Evolutionary conservation across 192 early-diverging fungal genomes (phyloP).

Genomic region (Gonapodya prolifera): DNA sequence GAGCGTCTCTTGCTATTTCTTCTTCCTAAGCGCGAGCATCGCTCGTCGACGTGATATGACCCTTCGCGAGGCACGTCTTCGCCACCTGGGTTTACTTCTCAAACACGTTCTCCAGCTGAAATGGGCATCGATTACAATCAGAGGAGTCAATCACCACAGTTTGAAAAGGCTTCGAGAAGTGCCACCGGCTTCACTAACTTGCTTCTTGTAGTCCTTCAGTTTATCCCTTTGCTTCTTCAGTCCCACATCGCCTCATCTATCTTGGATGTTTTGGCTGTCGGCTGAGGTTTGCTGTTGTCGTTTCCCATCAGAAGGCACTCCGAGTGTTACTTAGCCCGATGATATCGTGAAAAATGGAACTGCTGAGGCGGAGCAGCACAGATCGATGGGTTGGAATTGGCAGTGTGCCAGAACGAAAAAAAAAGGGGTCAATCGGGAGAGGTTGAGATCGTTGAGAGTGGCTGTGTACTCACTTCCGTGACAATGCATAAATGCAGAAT

Average conservation of each 20-base stretch:
- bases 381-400: too few relatives aligned
- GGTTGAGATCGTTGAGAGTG: too few relatives aligned
- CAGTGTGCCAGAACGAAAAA: too few relatives aligned
- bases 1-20: slow-evolving; percentile 89
- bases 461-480: too few relatives aligned
- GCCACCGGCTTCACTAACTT: slow-evolving; percentile 46
- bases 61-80: slow-evolving; percentile 53
- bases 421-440: too few relatives aligned
- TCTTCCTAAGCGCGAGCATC: slow-evolving; percentile 81
- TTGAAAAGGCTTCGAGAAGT: too few relatives aligned
- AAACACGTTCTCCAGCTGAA: slow-evolving; percentile 62
- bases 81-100: slow-evolving; percentile 71
- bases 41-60: slow-evolving; percentile 74
- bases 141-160: background rate
- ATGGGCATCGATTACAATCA: background rate
- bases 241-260: slow-evolving; percentile 92
- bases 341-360: too few relatives aligned
- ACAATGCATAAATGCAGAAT: too few relatives aligned
- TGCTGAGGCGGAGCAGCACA: too few relatives aligned
- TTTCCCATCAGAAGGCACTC: too few relatives aligned
- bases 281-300: too few relatives aligned
- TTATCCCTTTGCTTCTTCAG: slow-evolving; percentile 93
- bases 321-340: too few relatives aligned
- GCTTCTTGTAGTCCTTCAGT: slow-evolving; percentile 80
- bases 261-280: slow-evolving; percentile 48